phyloP scores from a whole-genome alignment of 805 yeast genomes.

The Nakazawaea sp. region DNA sequence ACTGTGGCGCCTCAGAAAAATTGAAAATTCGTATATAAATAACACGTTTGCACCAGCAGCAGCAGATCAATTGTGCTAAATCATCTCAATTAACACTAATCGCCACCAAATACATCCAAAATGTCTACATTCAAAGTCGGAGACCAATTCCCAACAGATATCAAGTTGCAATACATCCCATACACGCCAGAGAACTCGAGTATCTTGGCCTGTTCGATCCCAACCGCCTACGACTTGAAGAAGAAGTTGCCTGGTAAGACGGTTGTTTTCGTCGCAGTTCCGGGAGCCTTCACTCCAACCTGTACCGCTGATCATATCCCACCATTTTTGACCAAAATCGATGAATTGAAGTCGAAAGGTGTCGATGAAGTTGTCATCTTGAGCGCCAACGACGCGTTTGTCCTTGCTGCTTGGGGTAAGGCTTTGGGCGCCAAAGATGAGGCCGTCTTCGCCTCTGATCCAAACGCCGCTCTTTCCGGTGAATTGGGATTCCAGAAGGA shows the following conservation, averaged over 20 bases:
- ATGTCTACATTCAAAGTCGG: slow-evolving; percentile 10
- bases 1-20: no score
- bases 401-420: slow-evolving; percentile 38
- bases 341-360: slow-evolving; percentile 31
- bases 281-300: slow-evolving; percentile 86
- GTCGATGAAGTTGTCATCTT: slow-evolving; percentile 30
- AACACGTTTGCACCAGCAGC: no score
- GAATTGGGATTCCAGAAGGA: slow-evolving; percentile 53
- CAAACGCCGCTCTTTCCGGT: slow-evolving; percentile 51
- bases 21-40: no score
- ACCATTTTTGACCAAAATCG: slow-evolving; percentile 24
- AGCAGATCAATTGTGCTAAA: no score
- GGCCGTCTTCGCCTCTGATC: slow-evolving; percentile 60
- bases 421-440: slow-evolving; percentile 34
- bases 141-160: slow-evolving; percentile 22
- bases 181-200: slow-evolving; percentile 27
- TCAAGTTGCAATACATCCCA: slow-evolving; percentile 33
- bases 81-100: no score
- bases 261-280: slow-evolving; percentile 43
- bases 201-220: slow-evolving; percentile 32
- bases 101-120: background rate
- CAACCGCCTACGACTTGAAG: slow-evolving; percentile 28
- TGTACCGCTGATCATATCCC: slow-evolving; percentile 47
- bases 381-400: slow-evolving; percentile 36
- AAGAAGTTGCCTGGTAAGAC: slow-evolving; percentile 30